Base-by-base conservation (phyloP, 495 filamentous ascomycete genomes). In the Elaphomyces granulatus region DNA sequence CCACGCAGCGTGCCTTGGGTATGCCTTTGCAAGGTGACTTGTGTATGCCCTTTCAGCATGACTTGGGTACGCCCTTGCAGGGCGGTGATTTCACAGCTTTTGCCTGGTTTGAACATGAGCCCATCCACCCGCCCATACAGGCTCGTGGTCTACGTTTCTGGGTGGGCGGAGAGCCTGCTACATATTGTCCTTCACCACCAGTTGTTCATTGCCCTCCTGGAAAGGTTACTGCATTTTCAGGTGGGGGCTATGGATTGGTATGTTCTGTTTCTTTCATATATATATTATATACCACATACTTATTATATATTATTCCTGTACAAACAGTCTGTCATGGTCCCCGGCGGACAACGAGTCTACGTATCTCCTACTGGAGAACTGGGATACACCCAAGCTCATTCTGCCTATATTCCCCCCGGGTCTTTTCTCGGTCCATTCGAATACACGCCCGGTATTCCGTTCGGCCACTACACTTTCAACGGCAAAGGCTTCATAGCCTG, bases 271-370 rank as follows among this genome's bases (percentile, higher is more conserved):
- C 28, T 15, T n/a, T 19, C 10, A 16, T 28, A 20, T 36, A 32
- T 15, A 6, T 19, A 28, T 12, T 10, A 26, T 12, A 17, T 33
- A n/a, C n/a, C n/a, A n/a, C 26, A 14, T 32, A 37, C 33, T 34
- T 8, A 12, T 20, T 28, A n/a, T n/a, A n/a, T n/a, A n/a, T n/a
- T n/a, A n/a, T n/a, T n/a, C n/a, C n/a, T n/a, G n/a, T 26, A 36
- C 44, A 46, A 52, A 40, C 41, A 59, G 63, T 49, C 65, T 45
- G 68, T 72, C 42, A 49, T 60, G 34, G 78, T 83, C 19, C 76
- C 80, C 14, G 78, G 77, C 33, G 78, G 80, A 16, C 77, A 83
- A 48, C 57, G 59, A 41, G 66, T 75, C 56, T 85, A 80, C 54
- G 61, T 83, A 23, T 54, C 48, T 14, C 58, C 68, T 3, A 51